Percentiles rank a stretch among this genome's conserved stretches.
phyloP scores from a whole-genome alignment of 2,329 filamentous ascomycete species.

The Penicillium sp. region DNA sequence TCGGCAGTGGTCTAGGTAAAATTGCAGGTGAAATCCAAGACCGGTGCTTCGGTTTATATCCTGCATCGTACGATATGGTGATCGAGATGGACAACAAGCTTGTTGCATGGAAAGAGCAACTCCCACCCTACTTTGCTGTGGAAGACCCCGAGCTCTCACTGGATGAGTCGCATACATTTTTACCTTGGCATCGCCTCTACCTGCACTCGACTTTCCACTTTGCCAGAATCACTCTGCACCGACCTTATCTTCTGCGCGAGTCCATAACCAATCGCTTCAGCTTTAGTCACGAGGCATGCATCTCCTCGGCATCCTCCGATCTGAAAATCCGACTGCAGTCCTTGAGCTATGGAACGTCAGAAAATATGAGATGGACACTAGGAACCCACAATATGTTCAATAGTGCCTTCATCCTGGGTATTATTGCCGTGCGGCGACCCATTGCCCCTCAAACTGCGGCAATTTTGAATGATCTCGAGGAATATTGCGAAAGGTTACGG shows the following conservation, averaged over 20 bases:
- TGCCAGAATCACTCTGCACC: slow-evolving; percentile 43
- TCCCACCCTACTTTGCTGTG: slow-evolving; percentile 40
- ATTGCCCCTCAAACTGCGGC: slow-evolving; percentile 23
- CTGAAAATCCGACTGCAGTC: slow-evolving; percentile 39
- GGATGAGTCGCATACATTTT: slow-evolving; percentile 31
- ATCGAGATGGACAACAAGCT: slow-evolving; percentile 38
- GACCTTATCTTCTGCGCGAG: slow-evolving; percentile 42
- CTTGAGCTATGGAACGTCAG: slow-evolving; percentile 27
- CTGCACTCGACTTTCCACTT: slow-evolving; percentile 46
- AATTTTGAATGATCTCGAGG: slow-evolving; percentile 42
- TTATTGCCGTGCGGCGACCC: slow-evolving; percentile 40
- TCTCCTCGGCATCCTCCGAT: slow-evolving; percentile 44
- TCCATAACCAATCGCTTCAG: slow-evolving; percentile 44
- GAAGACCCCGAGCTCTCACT: slow-evolving; percentile 34
- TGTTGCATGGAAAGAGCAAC: slow-evolving; percentile 31
- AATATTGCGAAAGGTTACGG: slow-evolving; percentile 45
- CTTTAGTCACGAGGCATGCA: slow-evolving; percentile 44
- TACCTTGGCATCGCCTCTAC: slow-evolving; percentile 42
- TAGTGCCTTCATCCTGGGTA: slow-evolving; percentile 42
- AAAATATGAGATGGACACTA: slow-evolving; percentile 38
- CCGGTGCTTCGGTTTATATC: slow-evolving; percentile 39
- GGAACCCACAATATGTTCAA: slow-evolving; percentile 46
- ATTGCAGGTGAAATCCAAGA: slow-evolving; percentile 45
- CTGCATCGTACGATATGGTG: slow-evolving; percentile 42
- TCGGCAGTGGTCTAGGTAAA: slow-evolving; percentile 36